These are phyloP conservation scores for Colletotrichum costaricense DNA, from an alignment of 2,329 filamentous ascomycete genomes.

Conservation along the genomic window DNA sequence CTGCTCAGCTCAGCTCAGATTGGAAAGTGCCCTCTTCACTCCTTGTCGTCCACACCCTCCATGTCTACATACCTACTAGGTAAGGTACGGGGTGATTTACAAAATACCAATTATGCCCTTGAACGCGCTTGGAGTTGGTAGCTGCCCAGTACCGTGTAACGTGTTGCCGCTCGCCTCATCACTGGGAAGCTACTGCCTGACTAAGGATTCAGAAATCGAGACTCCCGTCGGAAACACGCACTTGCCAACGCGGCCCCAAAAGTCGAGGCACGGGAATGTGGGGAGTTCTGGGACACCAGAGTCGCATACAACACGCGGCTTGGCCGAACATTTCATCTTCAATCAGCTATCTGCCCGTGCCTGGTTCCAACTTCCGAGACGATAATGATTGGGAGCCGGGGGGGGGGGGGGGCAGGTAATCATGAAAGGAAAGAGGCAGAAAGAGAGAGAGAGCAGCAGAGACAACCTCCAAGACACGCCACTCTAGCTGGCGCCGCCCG, in stretches of 20 bases:
- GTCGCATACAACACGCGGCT: neutral
- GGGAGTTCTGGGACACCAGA: neutral
- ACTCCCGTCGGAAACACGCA: neutral
- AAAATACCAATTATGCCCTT: neutral
- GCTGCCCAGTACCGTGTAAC: too few species aligned
- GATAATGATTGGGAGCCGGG: too few species aligned
- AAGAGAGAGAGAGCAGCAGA: neutral
- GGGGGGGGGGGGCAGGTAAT: too few species aligned
- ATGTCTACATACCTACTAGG: neutral
- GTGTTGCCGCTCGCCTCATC: neutral
- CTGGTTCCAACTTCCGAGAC: neutral
- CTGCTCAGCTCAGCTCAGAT: neutral
- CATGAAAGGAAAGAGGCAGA: neutral
- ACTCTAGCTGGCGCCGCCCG: neutral
- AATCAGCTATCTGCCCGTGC: neutral
- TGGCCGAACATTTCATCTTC: neutral
- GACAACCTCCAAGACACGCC: neutral
- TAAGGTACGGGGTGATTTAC: too few species aligned
- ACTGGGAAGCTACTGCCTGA: neutral
- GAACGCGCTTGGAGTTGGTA: neutral
- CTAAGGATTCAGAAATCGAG: constrained; percentile 3
- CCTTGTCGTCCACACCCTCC: neutral
- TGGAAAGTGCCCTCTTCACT: neutral
- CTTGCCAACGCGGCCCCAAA: neutral
- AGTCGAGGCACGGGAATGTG: neutral